Base-by-base conservation (phyloP, 306 rosid species). In the Sophora flavescens region DNA sequence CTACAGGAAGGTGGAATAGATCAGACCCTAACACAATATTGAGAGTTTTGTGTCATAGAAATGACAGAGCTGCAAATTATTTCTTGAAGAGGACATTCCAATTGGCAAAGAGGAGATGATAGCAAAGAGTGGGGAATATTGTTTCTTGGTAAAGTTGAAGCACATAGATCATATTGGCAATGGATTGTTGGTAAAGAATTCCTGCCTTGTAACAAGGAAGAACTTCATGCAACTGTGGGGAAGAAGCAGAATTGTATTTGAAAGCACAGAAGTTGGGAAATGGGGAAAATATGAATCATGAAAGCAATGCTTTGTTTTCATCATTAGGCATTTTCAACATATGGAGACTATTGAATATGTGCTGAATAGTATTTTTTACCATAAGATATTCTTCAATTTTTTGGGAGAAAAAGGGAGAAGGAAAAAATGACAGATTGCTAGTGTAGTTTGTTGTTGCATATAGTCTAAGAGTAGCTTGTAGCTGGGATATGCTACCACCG, bases 41-140 rank as follows among this genome's bases (percentile, higher is more conserved):
- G 76, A 89, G 99, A 68, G 97, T 95, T 3, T 70, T 95, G 82
- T 95, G 99, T 73, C 86, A 91, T 53, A 85, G 98, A 79, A 91
- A 91, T 79, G 99, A 92, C 44, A 78, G 82, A 72, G 30, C 81
- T 30, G 93, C 99, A 12, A 91, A 95, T 53, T 68, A 56, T 28
- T 95, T 95, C 93, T 87, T 95, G 45, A 95, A 95, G 80, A 92
- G 87, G 84, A 81, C 87, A 58, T 95, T 92, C 77, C 97, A 95
- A 76, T 79, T 95, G 79, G 82, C 96, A 13, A 95, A 89, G 81
- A 91, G 99, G 78, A 90, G 90, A 68, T 92, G 77, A 85, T 22
- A 47, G 32, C 1, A 38, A 62, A 51, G 52, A 53, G 30, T n/a
- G n/a, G 48, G 8, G 30, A n/a, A 18, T 45, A 32, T 11, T 10